These are phyloP conservation scores for Prorocentrum cordatum DNA, from an alignment of 169 alveolate genomes.

Conservation along the genomic window DNA sequence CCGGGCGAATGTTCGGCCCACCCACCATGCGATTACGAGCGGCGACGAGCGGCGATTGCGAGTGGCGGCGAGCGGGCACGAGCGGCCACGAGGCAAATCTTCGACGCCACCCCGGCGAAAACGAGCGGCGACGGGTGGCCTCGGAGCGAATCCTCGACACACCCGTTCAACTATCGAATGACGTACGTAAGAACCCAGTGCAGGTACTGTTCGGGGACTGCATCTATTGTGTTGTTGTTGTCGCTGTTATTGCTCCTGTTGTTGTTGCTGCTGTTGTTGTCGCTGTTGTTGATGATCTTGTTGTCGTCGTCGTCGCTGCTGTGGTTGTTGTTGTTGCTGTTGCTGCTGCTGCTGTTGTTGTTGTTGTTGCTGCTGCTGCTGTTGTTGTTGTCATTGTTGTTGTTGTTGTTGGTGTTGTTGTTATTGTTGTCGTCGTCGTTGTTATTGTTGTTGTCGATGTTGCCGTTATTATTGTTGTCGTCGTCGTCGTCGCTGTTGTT, in stretches of 20 bases:
- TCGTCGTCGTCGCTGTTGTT: neutral
- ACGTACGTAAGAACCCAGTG: no score
- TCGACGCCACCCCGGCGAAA: no score
- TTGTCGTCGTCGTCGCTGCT: neutral
- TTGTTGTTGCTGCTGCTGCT: neutral
- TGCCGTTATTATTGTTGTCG: neutral
- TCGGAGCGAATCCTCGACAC: no score
- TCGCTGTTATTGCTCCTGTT: neutral
- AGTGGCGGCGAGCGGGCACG: no score
- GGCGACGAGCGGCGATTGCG: no score
- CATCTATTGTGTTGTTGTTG: neutral
- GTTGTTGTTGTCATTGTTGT: neutral
- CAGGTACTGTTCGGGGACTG: no score
- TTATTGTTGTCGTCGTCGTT: neutral
- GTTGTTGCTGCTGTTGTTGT: neutral
- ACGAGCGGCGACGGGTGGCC: no score
- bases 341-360: neutral
- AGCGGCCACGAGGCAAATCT: no score
- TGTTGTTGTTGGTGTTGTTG: neutral
- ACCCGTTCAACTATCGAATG: no score
- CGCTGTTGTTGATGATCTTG: neutral
- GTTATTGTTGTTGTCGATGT: neutral
- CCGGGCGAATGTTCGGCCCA: no score
- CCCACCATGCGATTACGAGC: no score
- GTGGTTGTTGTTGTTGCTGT: neutral